These are phyloP conservation scores for Metschnikowia peoriensis DNA, from an alignment of 805 yeast species.

Conservation along the genomic window DNA sequence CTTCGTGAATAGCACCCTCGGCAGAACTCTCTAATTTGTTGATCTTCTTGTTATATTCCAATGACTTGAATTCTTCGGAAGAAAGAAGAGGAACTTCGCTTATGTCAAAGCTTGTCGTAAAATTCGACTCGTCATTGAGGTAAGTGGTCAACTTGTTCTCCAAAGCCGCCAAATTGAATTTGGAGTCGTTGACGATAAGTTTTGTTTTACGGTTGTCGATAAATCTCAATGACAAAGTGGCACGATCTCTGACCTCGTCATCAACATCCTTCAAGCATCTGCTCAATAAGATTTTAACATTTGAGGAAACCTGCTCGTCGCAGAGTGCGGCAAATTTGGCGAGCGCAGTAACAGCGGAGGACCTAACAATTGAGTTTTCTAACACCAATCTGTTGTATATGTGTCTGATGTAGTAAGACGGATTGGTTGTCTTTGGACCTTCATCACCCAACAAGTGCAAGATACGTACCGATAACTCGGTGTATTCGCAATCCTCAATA, in stretches of 20 bases:
- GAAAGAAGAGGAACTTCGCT: slow-evolving; percentile 61
- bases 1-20: slow-evolving; percentile 18
- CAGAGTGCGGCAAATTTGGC: slow-evolving; percentile 84
- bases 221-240: slow-evolving; percentile 77
- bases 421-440: slow-evolving; percentile 84
- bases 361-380: slow-evolving; percentile 92
- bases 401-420: slow-evolving; percentile 90
- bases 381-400: slow-evolving; percentile 95
- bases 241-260: slow-evolving; percentile 98
- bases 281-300: slow-evolving; percentile 70
- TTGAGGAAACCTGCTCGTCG: slow-evolving; percentile 62
- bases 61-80: slow-evolving; percentile 66
- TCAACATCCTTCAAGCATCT: slow-evolving; percentile 87
- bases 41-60: slow-evolving; percentile 55
- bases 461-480: slow-evolving; percentile 90
- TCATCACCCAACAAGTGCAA: slow-evolving; percentile 90
- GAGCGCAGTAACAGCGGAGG: slow-evolving; percentile 91
- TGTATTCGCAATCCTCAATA: slow-evolving; percentile 96
- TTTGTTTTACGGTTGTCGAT: slow-evolving; percentile 38
- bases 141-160: slow-evolving; percentile 77
- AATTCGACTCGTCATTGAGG: slow-evolving; percentile 53
- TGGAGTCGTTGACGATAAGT: slow-evolving; percentile 64
- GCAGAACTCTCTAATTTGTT: slow-evolving; percentile 32
- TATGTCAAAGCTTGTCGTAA: slow-evolving; percentile 66
- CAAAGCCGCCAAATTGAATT: slow-evolving; percentile 71